Conservation (phyloP, 2,329 filamentous ascomycete species). For the Samsoniella hepiali region DNA sequence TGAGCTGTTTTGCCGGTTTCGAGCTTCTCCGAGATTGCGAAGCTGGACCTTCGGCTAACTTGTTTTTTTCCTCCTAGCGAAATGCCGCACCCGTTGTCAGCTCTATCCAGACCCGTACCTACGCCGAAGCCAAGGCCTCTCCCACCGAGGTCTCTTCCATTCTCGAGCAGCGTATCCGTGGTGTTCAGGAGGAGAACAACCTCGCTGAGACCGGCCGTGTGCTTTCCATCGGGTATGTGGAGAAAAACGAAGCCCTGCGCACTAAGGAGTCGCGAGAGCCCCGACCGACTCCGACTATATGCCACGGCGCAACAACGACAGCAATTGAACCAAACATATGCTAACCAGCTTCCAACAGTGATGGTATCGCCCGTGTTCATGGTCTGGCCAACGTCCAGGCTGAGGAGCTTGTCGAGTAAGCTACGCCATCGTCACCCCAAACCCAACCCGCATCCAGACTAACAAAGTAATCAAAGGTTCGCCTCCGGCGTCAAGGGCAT, state of each 20-base stretch:
- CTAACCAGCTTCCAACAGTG: conserved; percentile 55
- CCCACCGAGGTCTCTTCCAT: conserved; percentile 99
- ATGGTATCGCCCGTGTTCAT: conserved; percentile 99
- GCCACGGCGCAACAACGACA: neutral
- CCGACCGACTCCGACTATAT: neutral
- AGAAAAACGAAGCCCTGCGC: conserved; percentile 17
- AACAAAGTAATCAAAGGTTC: conserved; percentile 62
- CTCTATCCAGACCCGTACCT: conserved; percentile 74
- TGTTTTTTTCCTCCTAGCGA: conserved; percentile 64
- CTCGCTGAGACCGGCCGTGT: conserved; percentile 99
- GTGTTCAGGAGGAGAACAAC: conserved; percentile 93
- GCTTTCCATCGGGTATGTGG: conserved; percentile 93
- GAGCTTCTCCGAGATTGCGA: conserved; percentile 21
- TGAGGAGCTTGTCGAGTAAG: conserved; percentile 99
- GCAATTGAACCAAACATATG: neutral
- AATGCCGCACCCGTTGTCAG: conserved; percentile 74
- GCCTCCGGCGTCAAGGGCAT: conserved; percentile 99
- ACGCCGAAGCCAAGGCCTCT: conserved; percentile 92
- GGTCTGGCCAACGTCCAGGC: conserved; percentile 99
- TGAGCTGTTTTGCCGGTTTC: conserved; percentile 30
- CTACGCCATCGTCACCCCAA: conserved; percentile 29
- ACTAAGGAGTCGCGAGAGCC: neutral
- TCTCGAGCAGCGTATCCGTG: conserved; percentile 98
- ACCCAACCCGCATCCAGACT: conserved; percentile 19
- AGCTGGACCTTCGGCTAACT: conserved; percentile 53